These are phyloP conservation scores for Colletotrichum tabaci DNA, from an alignment of 2,329 filamentous ascomycete species.

Conservation along the genomic window DNA sequence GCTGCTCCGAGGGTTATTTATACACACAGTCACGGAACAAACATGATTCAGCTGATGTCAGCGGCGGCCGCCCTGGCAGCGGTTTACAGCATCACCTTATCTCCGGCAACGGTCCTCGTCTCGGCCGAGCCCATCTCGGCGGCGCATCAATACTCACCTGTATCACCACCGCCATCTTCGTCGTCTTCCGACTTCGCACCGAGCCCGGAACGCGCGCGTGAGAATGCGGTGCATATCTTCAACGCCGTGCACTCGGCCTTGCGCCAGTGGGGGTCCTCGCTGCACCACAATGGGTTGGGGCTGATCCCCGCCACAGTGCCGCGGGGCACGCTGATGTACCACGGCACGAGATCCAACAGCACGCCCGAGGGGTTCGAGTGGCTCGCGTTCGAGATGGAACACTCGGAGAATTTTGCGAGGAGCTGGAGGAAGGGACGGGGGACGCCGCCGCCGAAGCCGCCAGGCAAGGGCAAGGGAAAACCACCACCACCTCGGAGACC, in stretches of 20 bases:
- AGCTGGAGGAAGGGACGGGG: constrained; percentile 22
- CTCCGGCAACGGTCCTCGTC: constrained; percentile 5
- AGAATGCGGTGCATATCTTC: constrained; percentile 77
- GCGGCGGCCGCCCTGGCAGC: constrained; percentile 26
- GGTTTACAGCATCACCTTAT: constrained; percentile 10
- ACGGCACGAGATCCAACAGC: constrained; percentile 66
- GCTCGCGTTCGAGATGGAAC: constrained; percentile 84
- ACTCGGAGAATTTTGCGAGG: constrained; percentile 76
- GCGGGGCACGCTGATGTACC: constrained; percentile 76
- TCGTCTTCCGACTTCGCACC: constrained; percentile 46
- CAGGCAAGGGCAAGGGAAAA: constrained; percentile 10
- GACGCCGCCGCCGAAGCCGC: constrained; percentile 14
- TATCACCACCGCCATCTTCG: neutral
- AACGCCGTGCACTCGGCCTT: constrained; percentile 81
- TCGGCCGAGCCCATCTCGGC: constrained; percentile 31
- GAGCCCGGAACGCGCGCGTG: constrained; percentile 54
- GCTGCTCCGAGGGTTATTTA: too few species aligned
- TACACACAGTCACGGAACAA: neutral
- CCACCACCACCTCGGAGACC: constrained; percentile 2
- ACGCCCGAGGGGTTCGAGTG: constrained; percentile 73
- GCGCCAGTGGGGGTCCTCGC: constrained; percentile 80
- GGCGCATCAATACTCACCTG: neutral
- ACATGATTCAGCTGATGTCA: constrained; percentile 11
- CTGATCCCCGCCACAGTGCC: constrained; percentile 78
- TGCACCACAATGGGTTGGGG: constrained; percentile 83